Conservation (phyloP, 345 rosid species). For the Aquilaria malaccensis region DNA sequence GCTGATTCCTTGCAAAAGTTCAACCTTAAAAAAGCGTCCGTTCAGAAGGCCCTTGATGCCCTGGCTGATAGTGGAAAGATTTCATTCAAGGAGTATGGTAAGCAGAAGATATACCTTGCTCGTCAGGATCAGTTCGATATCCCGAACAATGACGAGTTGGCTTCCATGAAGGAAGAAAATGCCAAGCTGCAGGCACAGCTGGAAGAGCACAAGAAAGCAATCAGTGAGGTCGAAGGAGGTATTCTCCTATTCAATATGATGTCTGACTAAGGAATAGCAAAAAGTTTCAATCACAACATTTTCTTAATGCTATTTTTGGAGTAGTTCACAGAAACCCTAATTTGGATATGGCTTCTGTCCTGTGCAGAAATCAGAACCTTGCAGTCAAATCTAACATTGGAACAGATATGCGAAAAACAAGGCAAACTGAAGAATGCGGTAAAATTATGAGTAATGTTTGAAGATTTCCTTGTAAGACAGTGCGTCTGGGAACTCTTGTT, state of each 20-base stretch:
- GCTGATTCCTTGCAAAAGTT: conserved; percentile 90
- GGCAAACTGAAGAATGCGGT: conserved; percentile 62
- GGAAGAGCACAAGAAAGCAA: conserved; percentile 50
- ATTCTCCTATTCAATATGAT: background rate
- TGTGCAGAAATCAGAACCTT: conserved; percentile 56
- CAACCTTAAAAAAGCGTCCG: conserved; percentile 82
- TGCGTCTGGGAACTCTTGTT: conserved; percentile 1
- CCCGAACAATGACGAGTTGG: conserved; percentile 75
- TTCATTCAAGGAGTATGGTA: conserved; percentile 86
- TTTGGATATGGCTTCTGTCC: conserved; percentile 8
- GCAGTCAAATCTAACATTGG: conserved; percentile 76
- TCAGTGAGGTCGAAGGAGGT: conserved; percentile 73
- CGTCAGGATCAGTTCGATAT: conserved; percentile 89
- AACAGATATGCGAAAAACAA: conserved; percentile 60
- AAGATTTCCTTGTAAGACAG: background rate
- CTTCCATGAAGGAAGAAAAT: conserved; percentile 74
- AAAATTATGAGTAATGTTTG: conserved; percentile 6
- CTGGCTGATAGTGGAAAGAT: conserved; percentile 73
- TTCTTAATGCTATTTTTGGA: background rate
- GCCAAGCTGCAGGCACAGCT: conserved; percentile 54
- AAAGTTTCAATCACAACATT: background rate
- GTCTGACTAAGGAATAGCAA: background rate
- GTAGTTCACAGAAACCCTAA: background rate
- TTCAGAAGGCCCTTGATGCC: conserved; percentile 77
- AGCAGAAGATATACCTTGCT: conserved; percentile 91